Evolutionary conservation across 768 basidiomycete species (phyloP).

Genomic region (Russula brevipes): DNA sequence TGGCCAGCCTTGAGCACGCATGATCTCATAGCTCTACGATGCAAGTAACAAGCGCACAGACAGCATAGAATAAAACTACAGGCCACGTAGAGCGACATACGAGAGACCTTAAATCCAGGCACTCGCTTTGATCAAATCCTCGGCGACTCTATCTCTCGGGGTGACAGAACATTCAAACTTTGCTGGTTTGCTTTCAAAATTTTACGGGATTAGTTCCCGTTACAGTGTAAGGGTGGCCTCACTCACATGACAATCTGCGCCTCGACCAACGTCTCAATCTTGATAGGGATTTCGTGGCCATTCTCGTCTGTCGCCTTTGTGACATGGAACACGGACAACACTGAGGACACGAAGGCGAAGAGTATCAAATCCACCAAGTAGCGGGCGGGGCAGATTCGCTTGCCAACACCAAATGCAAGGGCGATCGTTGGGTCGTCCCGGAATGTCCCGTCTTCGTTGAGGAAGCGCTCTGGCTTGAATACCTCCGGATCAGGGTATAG

Average conservation of each 20-base stretch:
- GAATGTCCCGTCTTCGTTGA: conserved; percentile 3
- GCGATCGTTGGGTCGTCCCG: neutral
- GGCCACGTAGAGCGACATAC: neutral
- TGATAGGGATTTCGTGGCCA: conserved; percentile 7
- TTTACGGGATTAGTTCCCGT: neutral
- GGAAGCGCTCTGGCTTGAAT: conserved; percentile 6
- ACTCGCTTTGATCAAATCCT: conserved; percentile 3
- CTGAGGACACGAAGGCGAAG: conserved; percentile 1
- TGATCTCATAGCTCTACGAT: no score
- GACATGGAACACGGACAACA: conserved; percentile 4
- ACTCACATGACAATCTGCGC: neutral
- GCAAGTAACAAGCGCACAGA: no score
- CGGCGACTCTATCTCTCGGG: conserved; percentile 3
- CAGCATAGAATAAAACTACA: neutral
- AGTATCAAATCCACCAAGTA: conserved; percentile 9
- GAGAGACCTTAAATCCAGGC: neutral
- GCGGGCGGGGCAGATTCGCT: conserved; percentile 14
- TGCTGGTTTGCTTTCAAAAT: neutral
- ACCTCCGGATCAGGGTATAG: conserved; percentile 11
- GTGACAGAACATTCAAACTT: conserved; percentile 6
- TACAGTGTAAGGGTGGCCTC: neutral
- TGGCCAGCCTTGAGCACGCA: no score
- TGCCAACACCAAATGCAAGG: conserved; percentile 5
- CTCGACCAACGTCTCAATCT: neutral
- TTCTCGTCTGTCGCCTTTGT: conserved; percentile 2